Base-by-base conservation (phyloP, 1,284 basidiomycete genomes). In the Cutaneotrichosporon sp. region DNA sequence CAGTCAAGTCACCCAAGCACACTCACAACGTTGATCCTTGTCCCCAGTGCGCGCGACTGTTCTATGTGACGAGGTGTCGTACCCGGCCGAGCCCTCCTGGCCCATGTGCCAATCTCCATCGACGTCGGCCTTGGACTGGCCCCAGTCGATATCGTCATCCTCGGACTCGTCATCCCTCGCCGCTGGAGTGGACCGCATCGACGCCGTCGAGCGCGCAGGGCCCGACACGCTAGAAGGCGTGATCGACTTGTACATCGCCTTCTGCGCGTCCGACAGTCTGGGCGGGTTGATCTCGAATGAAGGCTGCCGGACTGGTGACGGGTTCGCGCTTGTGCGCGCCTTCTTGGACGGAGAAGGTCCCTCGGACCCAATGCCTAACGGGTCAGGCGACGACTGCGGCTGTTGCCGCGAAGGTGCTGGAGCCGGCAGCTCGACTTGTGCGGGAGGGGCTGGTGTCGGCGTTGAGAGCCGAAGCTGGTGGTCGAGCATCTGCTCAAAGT, bases 21-120 rank as follows among this genome's bases (percentile, higher is more conserved):
- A 68, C 81, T 64, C 65, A 90, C 89, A 87, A 80, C 89, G 80
- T 29, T 87, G 87, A 74, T 92, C 90, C 52, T 89, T 82, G 63
- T 89, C 89, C 16, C 89, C 89, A 1, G 87, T 88, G 29, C 71
- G 65, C 13, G 70, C 75, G 51, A 33, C 33, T 7, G 33, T 8
- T 22, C n/a, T 33, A 4, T n/a, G 31, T 8, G 47, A 18, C 25
- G 47, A 49, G 4, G 25, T 11, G 47, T 33, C 33, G 34, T 34
- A n/a, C 10, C 11, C 18, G 4, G 25, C 8, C 16, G 54, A 29
- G 10, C 7, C 25, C 2, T 20, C 53, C 25, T 57, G 43, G 20
- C 49, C 42, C 72, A 75, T 76, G 18, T 61, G 27, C 68, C 71
- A 72, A 52, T 79, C 76, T 1, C 68, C 75, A 33, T 74, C 69